Base-by-base conservation (phyloP, 2,329 filamentous ascomycete species). In the Trichophyton benhamiae region DNA sequence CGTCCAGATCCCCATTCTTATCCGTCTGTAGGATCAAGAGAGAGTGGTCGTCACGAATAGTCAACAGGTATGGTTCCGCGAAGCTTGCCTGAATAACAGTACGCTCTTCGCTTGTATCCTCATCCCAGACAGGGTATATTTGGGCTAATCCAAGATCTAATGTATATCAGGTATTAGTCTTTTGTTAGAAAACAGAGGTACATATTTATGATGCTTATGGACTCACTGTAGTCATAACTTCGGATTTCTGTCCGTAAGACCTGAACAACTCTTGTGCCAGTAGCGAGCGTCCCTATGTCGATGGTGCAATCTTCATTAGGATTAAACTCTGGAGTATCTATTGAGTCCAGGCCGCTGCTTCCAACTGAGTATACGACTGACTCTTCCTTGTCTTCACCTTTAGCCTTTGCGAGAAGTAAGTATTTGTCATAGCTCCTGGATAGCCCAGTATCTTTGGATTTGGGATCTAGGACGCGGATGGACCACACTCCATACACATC, bases 91-190 rank as follows among this genome's bases (percentile, higher is more conserved):
- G 87, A 53, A 91, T 77, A 48, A 94, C 87, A 60, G 86, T 82
- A 3, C 89, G 86, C 68, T 96, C 89, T 44, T 77, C 86, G 11
- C 88, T 91, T 0, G 87, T 91, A 65, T 94, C 89, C 68, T 96
- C 94, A 68, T 97, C 94, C 64, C 89, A 83, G 82, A 97, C 90
- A 0, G 91, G 90, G 58, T 96, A 82, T 60, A 99, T 97, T 69
- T 97, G 92, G 53, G 87, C 86, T 60, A 99, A 81, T 9, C 87
- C 89, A 63, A 99, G 82, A 72, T 95, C 89, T 90, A 68, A 36
- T 27, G 59, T 59, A 62, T 38, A 11, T 38, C 33, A 36, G 11
- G 33, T 57, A 49, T 46, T 58, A 57, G 36, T 36, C 58, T 60
- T 20, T 11, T 48, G 3, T 57, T 55, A 44, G 41, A 60, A 41